Base-by-base conservation (phyloP, 176 grass and related monocot genomes). In the Pontederia crassipes region DNA sequence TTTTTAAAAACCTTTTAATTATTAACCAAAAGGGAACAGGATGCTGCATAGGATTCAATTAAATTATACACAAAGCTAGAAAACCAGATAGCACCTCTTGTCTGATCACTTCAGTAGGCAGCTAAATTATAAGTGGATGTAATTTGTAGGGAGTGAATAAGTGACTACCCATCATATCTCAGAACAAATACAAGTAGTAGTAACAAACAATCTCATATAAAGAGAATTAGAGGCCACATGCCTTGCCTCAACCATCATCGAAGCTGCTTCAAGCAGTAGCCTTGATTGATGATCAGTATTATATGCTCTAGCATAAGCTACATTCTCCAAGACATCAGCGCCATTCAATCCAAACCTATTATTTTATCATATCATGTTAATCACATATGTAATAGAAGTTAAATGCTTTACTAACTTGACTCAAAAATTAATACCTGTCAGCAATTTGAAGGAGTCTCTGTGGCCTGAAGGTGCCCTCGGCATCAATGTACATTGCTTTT, bases 221-320 rank as follows among this genome's bases (percentile, higher is more conserved):
- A 40, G 32, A 40, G 32, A 40, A 50, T 26, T 65, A 12, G 32
- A 65, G 27, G 17, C 50, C 29, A 67, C 76, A 61, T 72, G 35
- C 86, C 86, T 86, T 57, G 92, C 72, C 67, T 96, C 87, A 61
- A 90, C 78, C 91, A 95, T 90, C 91, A 95, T 95, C 49, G 92
- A 96, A 57, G 83, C 87, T 65, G 83, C 92, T 74, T 96, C 78
- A 14, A 96, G 73, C 68, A 96, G 80, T 52, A 96, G 79, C 77
- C 83, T 87, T 52, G 80, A 95, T 64, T 89, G 82, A 76, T 95
- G 85, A 73, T 95, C 90, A 26, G 82, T 95, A 81, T 95, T 89
- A 78, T 95, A 95, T 58, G 85, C 85, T 74, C 89, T 82, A 5
- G 86, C 90, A 51, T 95, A 95, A 81, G 90, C 90, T 55, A 95